phyloP scores from a whole-genome alignment of 805 yeast genomes.

The Ogataea thermomethanolica region DNA sequence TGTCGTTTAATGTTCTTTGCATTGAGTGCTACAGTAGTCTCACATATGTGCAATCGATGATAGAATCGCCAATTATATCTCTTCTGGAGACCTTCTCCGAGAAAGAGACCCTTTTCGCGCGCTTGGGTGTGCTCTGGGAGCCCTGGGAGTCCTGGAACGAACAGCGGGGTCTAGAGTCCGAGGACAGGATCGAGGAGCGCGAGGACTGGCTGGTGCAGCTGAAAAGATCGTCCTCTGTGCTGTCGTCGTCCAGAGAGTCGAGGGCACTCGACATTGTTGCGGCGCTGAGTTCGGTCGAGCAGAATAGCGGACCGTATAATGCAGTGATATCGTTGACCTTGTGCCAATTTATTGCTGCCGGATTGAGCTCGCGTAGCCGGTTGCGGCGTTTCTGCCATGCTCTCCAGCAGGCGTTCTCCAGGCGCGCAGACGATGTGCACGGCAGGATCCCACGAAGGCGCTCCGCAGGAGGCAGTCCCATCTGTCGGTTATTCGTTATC shows the following conservation, averaged over 20 bases:
- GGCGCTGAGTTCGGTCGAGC: constrained; percentile 18
- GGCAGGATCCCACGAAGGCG: constrained; percentile 34
- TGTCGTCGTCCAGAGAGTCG: constrained; percentile 11
- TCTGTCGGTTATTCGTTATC: constrained; percentile 33
- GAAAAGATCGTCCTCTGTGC: constrained; percentile 10
- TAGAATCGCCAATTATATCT: constrained; percentile 42
- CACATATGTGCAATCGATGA: constrained; percentile 36
- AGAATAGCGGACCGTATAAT: constrained; percentile 46
- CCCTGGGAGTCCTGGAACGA: too few species aligned
- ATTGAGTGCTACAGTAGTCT: not conserved
- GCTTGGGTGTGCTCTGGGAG: constrained; percentile 8
- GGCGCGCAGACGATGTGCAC: constrained; percentile 39
- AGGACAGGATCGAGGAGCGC: constrained; percentile 3
- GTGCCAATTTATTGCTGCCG: constrained; percentile 49
- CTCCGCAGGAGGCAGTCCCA: constrained; percentile 34
- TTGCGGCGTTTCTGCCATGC: constrained; percentile 86
- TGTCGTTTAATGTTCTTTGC: too few species aligned
- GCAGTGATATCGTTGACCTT: constrained; percentile 53
- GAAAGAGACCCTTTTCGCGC: constrained; percentile 38
- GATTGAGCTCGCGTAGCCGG: constrained; percentile 45
- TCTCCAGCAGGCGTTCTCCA: constrained; percentile 89
- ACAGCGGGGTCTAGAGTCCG: not conserved
- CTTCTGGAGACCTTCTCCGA: constrained; percentile 41
- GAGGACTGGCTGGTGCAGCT: constrained; percentile 13
- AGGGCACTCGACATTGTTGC: not conserved